These are phyloP conservation scores for Rhypophila decipiens DNA, from an alignment of 495 filamentous ascomycete species.

Conservation along the genomic window DNA sequence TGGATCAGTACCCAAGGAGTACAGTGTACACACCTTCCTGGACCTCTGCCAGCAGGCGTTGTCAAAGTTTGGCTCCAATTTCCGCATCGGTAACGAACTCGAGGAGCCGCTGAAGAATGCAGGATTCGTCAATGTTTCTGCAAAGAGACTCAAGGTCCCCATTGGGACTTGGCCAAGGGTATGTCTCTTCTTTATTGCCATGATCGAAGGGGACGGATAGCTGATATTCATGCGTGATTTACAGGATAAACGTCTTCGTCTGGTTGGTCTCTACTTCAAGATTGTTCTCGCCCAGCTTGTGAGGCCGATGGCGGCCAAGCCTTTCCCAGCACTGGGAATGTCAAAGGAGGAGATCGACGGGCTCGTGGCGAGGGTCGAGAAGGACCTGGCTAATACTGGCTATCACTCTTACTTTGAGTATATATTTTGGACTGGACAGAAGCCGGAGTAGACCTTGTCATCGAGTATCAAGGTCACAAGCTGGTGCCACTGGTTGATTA, in stretches of 20 bases:
- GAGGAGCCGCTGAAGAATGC: slow-evolving; percentile 42
- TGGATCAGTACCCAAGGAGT: slow-evolving; percentile 25
- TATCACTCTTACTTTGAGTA: slow-evolving; percentile 34
- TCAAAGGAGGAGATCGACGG: slow-evolving; percentile 23
- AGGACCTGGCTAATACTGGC: slow-evolving; percentile 20
- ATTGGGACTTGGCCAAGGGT: slow-evolving; percentile 52
- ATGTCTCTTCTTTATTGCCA: no score
- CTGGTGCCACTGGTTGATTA: no score
- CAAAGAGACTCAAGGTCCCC: slow-evolving; percentile 46
- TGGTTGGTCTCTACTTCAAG: slow-evolving; percentile 44
- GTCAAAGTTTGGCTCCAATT: slow-evolving; percentile 29
- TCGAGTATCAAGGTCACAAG: no score
- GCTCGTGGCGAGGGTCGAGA: slow-evolving; percentile 19
- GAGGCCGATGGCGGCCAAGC: slow-evolving; percentile 42
- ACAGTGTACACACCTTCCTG: slow-evolving; percentile 30
- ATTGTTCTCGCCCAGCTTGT: slow-evolving; percentile 46
- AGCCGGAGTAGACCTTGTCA: no score
- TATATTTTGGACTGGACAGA: slow-evolving; percentile 36
- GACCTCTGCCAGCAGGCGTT: slow-evolving; percentile 24
- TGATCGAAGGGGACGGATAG: no score
- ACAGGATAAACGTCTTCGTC: slow-evolving; percentile 47
- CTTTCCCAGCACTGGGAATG: slow-evolving; percentile 38
- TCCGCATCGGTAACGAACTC: slow-evolving; percentile 42
- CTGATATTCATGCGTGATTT: no score
- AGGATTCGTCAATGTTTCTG: slow-evolving; percentile 54